These are phyloP conservation scores for Extremus antarcticus DNA, from an alignment of 495 filamentous ascomycete species.

Conservation along the genomic window DNA sequence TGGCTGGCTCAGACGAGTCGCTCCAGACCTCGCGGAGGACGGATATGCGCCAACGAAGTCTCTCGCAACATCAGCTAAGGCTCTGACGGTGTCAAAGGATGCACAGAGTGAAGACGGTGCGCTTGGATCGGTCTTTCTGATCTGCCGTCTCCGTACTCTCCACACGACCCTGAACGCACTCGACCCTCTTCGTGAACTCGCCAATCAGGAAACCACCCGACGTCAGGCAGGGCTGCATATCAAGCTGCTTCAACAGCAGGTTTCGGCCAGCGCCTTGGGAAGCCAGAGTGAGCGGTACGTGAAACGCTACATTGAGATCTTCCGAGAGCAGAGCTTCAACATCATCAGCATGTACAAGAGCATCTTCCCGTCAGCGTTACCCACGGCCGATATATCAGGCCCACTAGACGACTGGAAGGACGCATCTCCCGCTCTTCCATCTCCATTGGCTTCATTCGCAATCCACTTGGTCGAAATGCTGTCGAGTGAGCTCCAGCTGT, in stretches of 20 bases:
- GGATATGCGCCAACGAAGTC: not conserved
- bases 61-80: not conserved
- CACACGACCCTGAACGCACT: slow-evolving; percentile 71
- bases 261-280: slow-evolving; percentile 46
- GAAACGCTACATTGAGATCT: slow-evolving; percentile 94
- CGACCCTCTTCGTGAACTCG: slow-evolving; percentile 74
- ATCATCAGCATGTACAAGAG: slow-evolving; percentile 86
- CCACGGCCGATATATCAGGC: slow-evolving; percentile 15
- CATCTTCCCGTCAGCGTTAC: slow-evolving; percentile 57
- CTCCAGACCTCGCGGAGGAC: slow-evolving; percentile 52
- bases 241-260: not conserved
- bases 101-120: slow-evolving; percentile 38
- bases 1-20: slow-evolving; percentile 78
- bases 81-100: slow-evolving; percentile 2
- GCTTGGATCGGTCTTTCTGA: slow-evolving; percentile 75
- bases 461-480: slow-evolving; percentile 76
- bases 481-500: slow-evolving; percentile 62
- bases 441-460: slow-evolving; percentile 73
- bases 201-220: slow-evolving; percentile 67
- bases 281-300: slow-evolving; percentile 91
- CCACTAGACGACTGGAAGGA: slow-evolving; percentile 29
- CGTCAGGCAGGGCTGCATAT: slow-evolving; percentile 13
- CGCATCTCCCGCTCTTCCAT: slow-evolving; percentile 58
- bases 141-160: slow-evolving; percentile 73
- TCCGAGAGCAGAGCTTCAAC: slow-evolving; percentile 93